Conservation (phyloP, 805 yeast genomes). For the Lachancea meyersii region DNA sequence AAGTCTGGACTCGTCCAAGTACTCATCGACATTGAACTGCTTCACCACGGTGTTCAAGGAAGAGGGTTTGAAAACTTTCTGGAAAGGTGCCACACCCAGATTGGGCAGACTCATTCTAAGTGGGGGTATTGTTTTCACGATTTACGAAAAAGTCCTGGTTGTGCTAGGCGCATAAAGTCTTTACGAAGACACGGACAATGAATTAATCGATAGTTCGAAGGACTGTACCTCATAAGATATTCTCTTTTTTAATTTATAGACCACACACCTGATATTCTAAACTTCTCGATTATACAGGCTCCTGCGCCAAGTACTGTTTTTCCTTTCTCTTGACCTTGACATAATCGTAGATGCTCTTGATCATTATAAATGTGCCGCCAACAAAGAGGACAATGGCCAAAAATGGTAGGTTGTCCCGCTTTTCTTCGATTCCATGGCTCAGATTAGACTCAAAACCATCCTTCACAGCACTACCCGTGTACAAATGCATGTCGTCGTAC, state of each 20-base stretch:
- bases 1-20: slow-evolving; percentile 71
- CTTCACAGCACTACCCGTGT: slow-evolving; percentile 18
- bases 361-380: slow-evolving; percentile 58
- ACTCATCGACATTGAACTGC: slow-evolving; percentile 74
- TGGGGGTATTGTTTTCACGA: slow-evolving; percentile 96
- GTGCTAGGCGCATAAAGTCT: slow-evolving; percentile 20
- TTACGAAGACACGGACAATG: too few species aligned
- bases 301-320: slow-evolving; percentile 30
- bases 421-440: slow-evolving; percentile 30
- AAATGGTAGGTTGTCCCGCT: slow-evolving; percentile 39
- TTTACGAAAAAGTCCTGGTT: slow-evolving; percentile 81
- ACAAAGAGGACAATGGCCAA: slow-evolving; percentile 59
- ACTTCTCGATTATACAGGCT: slow-evolving; percentile 19
- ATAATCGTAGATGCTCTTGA: slow-evolving; percentile 68
- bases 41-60: slow-evolving; percentile 71
- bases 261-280: slow-evolving; percentile 9
- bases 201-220: too few species aligned
- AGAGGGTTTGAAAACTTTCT: slow-evolving; percentile 85
- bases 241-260: slow-evolving; percentile 1
- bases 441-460: slow-evolving; percentile 29
- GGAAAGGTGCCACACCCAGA: slow-evolving; percentile 99
- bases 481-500: slow-evolving; percentile 37
- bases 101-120: slow-evolving; percentile 84
- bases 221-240: too few species aligned
- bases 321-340: slow-evolving; percentile 74